phyloP scores from a whole-genome alignment of 129 eudicot species.

The Pulicaria dysenterica region DNA sequence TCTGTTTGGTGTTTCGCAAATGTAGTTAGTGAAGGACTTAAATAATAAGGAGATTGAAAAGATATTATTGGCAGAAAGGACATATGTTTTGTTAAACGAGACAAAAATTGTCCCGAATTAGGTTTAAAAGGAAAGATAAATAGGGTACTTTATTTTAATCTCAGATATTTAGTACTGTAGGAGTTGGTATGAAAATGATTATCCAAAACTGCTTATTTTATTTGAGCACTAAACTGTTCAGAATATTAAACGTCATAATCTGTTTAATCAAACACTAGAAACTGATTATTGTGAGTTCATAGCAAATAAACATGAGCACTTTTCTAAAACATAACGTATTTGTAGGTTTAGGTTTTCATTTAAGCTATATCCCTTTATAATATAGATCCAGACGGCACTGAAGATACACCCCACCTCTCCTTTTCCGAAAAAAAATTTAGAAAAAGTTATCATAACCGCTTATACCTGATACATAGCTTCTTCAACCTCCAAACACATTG shows the following conservation, averaged over 20 bases:
- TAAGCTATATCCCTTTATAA: not conserved
- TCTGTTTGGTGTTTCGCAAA: not conserved
- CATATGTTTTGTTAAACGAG: too few relatives aligned
- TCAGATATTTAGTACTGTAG: not conserved
- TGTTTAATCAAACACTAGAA: not conserved
- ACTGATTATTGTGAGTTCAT: not conserved
- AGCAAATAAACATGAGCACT: not conserved
- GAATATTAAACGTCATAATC: not conserved
- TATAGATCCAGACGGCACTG: not conserved
- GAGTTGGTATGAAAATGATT: not conserved
- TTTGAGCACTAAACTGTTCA: not conserved
- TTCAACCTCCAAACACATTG: conserved; percentile 95
- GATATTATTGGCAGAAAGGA: too few relatives aligned
- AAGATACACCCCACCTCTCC: not conserved
- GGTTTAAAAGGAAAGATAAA: not conserved
- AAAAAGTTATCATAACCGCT: not conserved
- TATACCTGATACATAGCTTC: conserved; percentile 80
- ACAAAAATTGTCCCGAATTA: not conserved
- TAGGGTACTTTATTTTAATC: not conserved
- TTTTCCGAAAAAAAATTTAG: too few relatives aligned
- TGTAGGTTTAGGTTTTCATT: not conserved
- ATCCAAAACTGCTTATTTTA: not conserved
- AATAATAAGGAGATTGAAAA: not conserved
- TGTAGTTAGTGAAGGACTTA: not conserved
- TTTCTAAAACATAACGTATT: not conserved